Percentiles rank a stretch among this genome's conserved stretches.
Evolutionary conservation across 2,329 filamentous ascomycete species (phyloP).

Genomic region (Monosporascus sp.): DNA sequence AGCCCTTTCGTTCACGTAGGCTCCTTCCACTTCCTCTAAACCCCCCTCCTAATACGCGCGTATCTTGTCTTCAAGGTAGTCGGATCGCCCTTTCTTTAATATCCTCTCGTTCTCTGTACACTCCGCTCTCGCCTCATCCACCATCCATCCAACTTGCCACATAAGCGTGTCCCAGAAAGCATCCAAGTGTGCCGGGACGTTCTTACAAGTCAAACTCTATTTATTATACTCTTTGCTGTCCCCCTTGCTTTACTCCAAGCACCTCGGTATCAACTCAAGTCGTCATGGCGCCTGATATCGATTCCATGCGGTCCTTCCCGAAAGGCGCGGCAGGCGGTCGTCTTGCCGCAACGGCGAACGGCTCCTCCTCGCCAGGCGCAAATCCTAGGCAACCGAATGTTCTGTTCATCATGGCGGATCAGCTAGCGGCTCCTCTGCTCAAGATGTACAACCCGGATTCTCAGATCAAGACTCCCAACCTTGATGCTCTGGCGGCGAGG

Average conservation of each 20-base stretch:
- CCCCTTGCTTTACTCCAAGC: conserved; percentile 3
- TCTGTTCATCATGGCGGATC: conserved; percentile 94
- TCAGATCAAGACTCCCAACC: conserved; percentile 86
- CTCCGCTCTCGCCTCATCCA: neutral
- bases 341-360: conserved; percentile 19
- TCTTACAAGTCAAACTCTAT: conserved; percentile 2
- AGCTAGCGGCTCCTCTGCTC: conserved; percentile 83
- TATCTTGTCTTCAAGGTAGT: neutral
- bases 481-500: conserved; percentile 73
- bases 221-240: conserved; percentile 3
- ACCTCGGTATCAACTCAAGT: conserved; percentile 7
- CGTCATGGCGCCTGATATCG: conserved; percentile 67
- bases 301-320: conserved; percentile 59
- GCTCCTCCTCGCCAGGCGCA: conserved; percentile 17
- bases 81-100: neutral
- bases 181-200: neutral
- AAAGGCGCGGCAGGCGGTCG: conserved; percentile 17
- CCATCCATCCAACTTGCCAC: neutral
- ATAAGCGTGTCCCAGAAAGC: too few relatives aligned
- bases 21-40: neutral
- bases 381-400: conserved; percentile 60
- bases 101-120: neutral
- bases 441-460: conserved; percentile 88
- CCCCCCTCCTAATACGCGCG: neutral
- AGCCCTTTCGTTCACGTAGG: neutral